Percentiles rank a stretch among this genome's conserved stretches.
Evolutionary conservation across 2,329 filamentous ascomycete species (phyloP).

Genomic region (Aureobasidium sp.): DNA sequence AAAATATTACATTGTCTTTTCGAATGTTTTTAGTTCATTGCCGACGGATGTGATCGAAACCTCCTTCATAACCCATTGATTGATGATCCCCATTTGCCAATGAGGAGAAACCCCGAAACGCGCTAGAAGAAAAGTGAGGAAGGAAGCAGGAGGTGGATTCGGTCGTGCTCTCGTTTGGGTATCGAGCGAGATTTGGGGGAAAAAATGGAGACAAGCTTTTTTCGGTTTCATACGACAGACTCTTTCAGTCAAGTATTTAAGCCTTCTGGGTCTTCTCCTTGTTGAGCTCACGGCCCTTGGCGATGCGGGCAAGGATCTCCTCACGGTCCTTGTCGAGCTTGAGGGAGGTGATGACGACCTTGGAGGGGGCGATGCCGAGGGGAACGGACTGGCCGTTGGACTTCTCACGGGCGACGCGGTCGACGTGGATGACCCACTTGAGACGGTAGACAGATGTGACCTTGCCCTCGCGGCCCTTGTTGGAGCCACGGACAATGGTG

Average conservation of each 20-base stretch:
- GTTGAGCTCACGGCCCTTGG: constrained; percentile 63
- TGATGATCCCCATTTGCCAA: constrained; percentile 6
- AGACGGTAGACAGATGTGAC: constrained; percentile 95
- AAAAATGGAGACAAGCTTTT: constrained; percentile 6
- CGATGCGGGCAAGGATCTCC: constrained; percentile 78
- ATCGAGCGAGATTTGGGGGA: background rate
- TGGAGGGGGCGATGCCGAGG: constrained; percentile 88
- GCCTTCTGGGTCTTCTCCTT: constrained; percentile 46
- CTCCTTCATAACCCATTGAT: constrained; percentile 6
- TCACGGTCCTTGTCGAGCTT: constrained; percentile 96
- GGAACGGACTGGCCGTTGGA: constrained; percentile 92
- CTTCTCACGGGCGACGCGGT: constrained; percentile 96
- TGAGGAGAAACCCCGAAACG: constrained; percentile 8
- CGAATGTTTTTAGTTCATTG: constrained; percentile 8
- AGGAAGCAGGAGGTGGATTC: background rate
- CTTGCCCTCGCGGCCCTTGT: constrained; percentile 99
- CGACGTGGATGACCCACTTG: constrained; percentile 95
- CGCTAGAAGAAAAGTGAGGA: background rate
- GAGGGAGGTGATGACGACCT: constrained; percentile 97
- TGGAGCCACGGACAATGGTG: constrained; percentile 77
- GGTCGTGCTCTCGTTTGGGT: background rate
- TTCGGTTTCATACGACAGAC: background rate
- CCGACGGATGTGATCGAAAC: constrained; percentile 5
- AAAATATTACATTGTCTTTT: background rate
- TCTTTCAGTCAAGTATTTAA: constrained; percentile 11